These are phyloP conservation scores for Ogataea corticis DNA, from an alignment of 805 yeast species.

Conservation along the genomic window DNA sequence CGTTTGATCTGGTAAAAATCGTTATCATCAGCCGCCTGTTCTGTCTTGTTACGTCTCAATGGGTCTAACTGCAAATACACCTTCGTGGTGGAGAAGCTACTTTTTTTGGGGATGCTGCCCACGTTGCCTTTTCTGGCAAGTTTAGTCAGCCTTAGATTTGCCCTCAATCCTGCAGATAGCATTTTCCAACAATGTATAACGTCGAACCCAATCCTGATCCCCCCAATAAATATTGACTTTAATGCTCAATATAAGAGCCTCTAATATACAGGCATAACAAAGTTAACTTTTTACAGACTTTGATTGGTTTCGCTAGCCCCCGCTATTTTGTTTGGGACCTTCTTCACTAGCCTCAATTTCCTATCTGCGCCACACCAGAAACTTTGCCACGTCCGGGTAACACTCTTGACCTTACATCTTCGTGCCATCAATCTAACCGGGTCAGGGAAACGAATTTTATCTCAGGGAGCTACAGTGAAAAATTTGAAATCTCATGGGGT, in stretches of 20 bases:
- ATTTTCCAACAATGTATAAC: neutral
- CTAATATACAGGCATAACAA: neutral
- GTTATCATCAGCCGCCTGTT: slow-evolving; percentile 31
- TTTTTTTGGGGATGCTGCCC: slow-evolving; percentile 1
- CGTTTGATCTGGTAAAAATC: slow-evolving; percentile 32
- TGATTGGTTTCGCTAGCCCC: slow-evolving; percentile 10
- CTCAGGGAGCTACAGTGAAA: too few species aligned
- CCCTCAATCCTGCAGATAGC: slow-evolving; percentile 11
- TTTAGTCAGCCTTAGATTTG: slow-evolving; percentile 6
- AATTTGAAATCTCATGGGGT: too few species aligned
- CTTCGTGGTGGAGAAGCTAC: slow-evolving; percentile 6
- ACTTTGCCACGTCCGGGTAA: neutral
- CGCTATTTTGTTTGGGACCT: neutral
- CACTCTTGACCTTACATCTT: neutral
- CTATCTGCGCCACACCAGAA: neutral
- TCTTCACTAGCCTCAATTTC: neutral
- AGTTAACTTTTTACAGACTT: slow-evolving; percentile 7
- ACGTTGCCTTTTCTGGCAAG: slow-evolving; percentile 7
- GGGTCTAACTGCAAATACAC: neutral
- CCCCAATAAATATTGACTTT: neutral
- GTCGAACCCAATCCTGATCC: neutral
- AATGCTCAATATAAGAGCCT: neutral
- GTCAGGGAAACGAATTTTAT: neutral
- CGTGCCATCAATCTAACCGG: neutral
- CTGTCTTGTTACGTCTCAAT: slow-evolving; percentile 14